Evolutionary conservation across 495 filamentous ascomycete genomes (phyloP), one percentile per base, ranked within the genome.

Genomic region (Daldinia concentrica): DNA sequence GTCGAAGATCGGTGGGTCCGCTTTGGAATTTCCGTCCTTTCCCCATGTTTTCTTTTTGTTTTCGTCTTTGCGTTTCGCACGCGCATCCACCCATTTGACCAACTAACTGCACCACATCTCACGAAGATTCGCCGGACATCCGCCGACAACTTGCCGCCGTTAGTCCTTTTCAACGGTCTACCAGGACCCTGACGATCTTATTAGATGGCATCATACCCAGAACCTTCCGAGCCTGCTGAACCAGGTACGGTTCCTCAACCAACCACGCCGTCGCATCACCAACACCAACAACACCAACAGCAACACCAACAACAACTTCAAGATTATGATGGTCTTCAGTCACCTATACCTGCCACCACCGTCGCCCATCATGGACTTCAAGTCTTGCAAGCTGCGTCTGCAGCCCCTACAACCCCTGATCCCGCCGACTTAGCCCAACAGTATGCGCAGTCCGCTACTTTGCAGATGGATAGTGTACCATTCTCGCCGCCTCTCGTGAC

Each of bases 331-430:
- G 22, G 61, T 6, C 69, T 75, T 24, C 74, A 30, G 54, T 80
- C 58, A 37, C 68, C 39, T 43, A 58, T 57, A 58, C 68, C 62
- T 8, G 78, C 73, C 0, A 75, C 72, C 19, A 71, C 71, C 17
- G 76, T 81, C 26, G 79, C 79, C 6, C 80, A 83, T 58, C 81
- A 83, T 79, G 79, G 78, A 24, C 77, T 84, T 30, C 80, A 82
- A 56, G 81, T 79, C 6, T 73, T 84, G 55, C 82, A 84, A 57
- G 81, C 82, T 62, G 80, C 79, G 29, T 77, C 82, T 24, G 76
- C 76, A 60, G 72, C 68, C 11, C 73, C 78, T 24, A 30, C 68
- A 1, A 34, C 78, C 1, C 72, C 70, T 1, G 41, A 76, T 14
- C 68, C 64, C 29, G 61, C 62, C 66, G 67, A 69, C 14, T 30